Conservation (phyloP, 192 early-diverging fungal species). For the Backusella tuberculispora region DNA sequence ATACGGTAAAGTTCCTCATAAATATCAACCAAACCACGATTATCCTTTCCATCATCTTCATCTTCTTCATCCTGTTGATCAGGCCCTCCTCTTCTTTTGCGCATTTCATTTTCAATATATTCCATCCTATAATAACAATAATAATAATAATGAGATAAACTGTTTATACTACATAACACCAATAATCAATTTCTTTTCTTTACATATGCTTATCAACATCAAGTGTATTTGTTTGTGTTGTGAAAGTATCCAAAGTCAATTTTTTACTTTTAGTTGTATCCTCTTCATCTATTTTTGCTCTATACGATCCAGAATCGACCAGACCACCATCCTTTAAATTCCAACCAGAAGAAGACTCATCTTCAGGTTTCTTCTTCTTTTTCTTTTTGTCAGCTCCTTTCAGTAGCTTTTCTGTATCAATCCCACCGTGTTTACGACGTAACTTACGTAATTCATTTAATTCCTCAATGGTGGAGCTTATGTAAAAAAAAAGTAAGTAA, state of each 20-base stretch:
- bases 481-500: not conserved
- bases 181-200: not conserved
- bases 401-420: constrained; percentile 59
- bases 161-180: not conserved
- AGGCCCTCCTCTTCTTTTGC: constrained; percentile 57
- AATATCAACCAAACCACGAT: constrained; percentile 47
- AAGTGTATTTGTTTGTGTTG: constrained; percentile 72
- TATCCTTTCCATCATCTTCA: constrained; percentile 30
- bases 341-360: constrained; percentile 61
- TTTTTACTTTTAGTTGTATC: constrained; percentile 27
- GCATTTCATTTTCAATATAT: constrained; percentile 81
- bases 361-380: constrained; percentile 37
- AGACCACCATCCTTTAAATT: constrained; percentile 61
- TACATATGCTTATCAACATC: constrained; percentile 85
- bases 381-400: constrained; percentile 61
- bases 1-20: constrained; percentile 70
- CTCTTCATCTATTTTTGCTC: constrained; percentile 35
- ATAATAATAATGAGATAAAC: not conserved
- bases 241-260: constrained; percentile 66
- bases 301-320: constrained; percentile 51
- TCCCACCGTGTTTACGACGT: constrained; percentile 58
- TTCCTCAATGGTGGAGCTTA: constrained; percentile 54
- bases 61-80: constrained; percentile 37
- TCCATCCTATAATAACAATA: constrained; percentile 59
- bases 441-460: constrained; percentile 60